These are phyloP conservation scores for Lagenaria siceraria DNA, from an alignment of 306 rosid genomes.

Conservation along the genomic window DNA sequence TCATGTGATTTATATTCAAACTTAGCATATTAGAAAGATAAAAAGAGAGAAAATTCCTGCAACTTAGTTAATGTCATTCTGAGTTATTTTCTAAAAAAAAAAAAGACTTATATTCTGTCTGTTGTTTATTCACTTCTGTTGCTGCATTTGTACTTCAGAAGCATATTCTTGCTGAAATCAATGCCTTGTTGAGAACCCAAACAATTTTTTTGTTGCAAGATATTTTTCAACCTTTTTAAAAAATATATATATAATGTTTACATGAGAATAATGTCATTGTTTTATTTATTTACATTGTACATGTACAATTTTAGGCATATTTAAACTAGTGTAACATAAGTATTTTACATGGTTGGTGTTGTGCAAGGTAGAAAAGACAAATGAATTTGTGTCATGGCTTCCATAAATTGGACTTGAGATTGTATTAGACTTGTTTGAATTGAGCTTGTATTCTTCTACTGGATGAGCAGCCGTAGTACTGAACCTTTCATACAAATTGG, in stretches of 20 bases:
- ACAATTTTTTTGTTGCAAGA: background rate
- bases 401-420: background rate
- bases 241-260: background rate
- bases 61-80: background rate
- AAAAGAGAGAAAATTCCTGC: background rate
- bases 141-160: background rate
- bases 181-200: background rate
- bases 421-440: background rate
- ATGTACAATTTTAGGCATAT: background rate
- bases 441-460: background rate
- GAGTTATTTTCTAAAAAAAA: constrained; percentile 5
- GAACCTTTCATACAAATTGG: background rate
- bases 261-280: background rate
- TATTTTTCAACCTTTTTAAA: background rate
- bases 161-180: background rate
- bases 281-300: background rate
- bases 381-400: background rate
- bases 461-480: background rate
- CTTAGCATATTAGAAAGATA: background rate
- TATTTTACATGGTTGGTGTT: background rate
- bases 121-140: constrained; percentile 8
- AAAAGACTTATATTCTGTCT: no score
- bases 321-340: background rate
- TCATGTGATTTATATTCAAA: background rate
- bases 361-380: background rate